Evolutionary conservation across 805 yeast species (phyloP), one percentile per base, ranked within the genome.

Genomic region (Starmerella geochares): DNA sequence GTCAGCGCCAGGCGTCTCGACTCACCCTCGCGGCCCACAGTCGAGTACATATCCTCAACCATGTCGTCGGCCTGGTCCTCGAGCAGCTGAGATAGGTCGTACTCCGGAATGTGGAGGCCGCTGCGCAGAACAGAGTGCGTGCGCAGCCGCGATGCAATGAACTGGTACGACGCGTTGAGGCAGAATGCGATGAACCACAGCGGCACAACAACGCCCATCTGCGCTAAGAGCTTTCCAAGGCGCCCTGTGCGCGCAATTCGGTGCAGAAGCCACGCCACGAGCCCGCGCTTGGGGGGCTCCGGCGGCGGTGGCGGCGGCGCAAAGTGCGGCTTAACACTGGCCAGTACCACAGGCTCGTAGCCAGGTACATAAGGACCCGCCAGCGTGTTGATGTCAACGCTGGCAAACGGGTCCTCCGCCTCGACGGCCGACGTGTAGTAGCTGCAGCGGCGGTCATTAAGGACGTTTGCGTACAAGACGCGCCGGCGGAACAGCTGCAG

Each of bases 341-440:
- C 29, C 28, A 58, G 19, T 17, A 60, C 54, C 6, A 58, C 52
- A 1, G 59, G 59, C 32, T 45, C 58, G 38, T 54, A 60, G n/a
- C 56, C 54, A 2, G 53, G 49, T 10, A 54, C 54, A 38, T 37
- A 58, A 10, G 54, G 55, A 3, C 62, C 62, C 17, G 40, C 21
- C 17, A 58, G 25, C 16, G n/a, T 44, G 14, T 17, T 3, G 28
- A 54, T 31, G 27, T 50, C 50, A 11, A 21, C 27, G 17, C 39
- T 40, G 2, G 8, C 20, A 45, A 43, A 59, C 27, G 59, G 58
- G 38, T 57, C 60, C n/a, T 14, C 24, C 21, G 42, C 10, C 49
- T 83, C 76, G 31, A 83, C 83, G 4, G 84, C 84, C 0, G 94
- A 72, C 2, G 94, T 84, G 76, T 83, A 85, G 81, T 85, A 86